Evolutionary conservation across 2,329 filamentous ascomycete species (phyloP).

Genomic region (Stagonosporopsis chrysanthemi): DNA sequence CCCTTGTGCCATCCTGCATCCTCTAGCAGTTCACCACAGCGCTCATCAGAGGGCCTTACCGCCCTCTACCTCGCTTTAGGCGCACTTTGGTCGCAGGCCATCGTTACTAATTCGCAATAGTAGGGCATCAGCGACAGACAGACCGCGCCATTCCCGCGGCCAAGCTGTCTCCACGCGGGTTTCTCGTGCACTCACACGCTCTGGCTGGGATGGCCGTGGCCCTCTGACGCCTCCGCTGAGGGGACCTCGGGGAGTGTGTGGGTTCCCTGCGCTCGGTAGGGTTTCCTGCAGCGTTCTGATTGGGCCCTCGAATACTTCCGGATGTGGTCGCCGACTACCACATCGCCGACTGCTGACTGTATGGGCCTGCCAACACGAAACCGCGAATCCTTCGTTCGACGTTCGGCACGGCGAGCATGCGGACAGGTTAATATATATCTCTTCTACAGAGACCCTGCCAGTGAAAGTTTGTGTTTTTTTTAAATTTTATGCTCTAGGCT

Average conservation of each 20-base stretch:
- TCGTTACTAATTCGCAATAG: slow-evolving; percentile 15
- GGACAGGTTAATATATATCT: slow-evolving; percentile 12
- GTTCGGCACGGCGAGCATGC: slow-evolving; percentile 10
- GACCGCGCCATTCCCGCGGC: slow-evolving; percentile 17
- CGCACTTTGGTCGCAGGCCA: slow-evolving; percentile 4
- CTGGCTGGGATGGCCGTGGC: slow-evolving; percentile 7
- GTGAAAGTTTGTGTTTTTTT: background rate
- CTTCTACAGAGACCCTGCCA: background rate
- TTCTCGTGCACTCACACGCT: slow-evolving; percentile 17
- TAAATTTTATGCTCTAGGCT: background rate
- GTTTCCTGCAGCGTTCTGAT: slow-evolving; percentile 4
- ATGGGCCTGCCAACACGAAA: slow-evolving; percentile 19
- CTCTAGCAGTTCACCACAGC: slow-evolving; percentile 12
- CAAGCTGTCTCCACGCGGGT: slow-evolving; percentile 14
- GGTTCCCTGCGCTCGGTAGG: slow-evolving; percentile 6
- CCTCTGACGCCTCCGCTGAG: slow-evolving; percentile 14
- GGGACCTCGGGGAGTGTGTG: slow-evolving; percentile 19
- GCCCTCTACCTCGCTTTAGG: slow-evolving; percentile 17
- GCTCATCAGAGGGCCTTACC: slow-evolving; percentile 3
- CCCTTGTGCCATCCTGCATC: slow-evolving; percentile 5
- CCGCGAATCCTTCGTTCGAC: slow-evolving; percentile 13
- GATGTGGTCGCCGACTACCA: slow-evolving; percentile 21
- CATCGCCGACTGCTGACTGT: slow-evolving; percentile 23
- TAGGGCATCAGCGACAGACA: slow-evolving; percentile 2
- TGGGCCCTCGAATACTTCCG: slow-evolving; percentile 14